A percentile compares a stretch with the other conserved stretches of the same genome.
Evolutionary conservation across 2,329 filamentous ascomycete genomes (phyloP).

Genomic region (Zasmidium angulare): DNA sequence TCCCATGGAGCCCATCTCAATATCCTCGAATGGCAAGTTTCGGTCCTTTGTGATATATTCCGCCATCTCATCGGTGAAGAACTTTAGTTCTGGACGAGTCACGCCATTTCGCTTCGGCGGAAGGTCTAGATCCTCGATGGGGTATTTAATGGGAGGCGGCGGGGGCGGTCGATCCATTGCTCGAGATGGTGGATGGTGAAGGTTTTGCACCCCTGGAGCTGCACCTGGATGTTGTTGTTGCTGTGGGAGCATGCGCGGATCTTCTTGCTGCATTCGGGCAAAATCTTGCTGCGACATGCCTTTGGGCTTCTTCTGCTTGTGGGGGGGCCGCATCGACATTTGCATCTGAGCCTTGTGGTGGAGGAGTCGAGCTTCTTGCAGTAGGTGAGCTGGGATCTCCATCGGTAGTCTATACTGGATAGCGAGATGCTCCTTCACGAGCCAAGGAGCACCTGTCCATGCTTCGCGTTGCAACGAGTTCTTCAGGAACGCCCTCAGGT

Average conservation of each 20-base stretch:
- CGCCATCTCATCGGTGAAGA: conserved; percentile 59
- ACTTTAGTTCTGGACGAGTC: conserved; percentile 74
- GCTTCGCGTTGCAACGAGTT: conserved; percentile 88
- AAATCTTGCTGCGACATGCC: conserved; percentile 22
- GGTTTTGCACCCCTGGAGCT: conserved; percentile 41
- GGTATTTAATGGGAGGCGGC: conserved; percentile 83
- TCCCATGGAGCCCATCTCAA: conserved; percentile 83
- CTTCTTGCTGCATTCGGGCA: conserved; percentile 22
- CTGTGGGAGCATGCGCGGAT: conserved; percentile 25
- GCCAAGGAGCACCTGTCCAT: conserved; percentile 95
- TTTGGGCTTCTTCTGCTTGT: conserved; percentile 24
- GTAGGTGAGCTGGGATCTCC: conserved; percentile 78
- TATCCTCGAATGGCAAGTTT: conserved; percentile 49
- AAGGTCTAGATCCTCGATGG: conserved; percentile 89
- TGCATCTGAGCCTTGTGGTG: conserved; percentile 27
- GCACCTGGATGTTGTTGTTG: conserved; percentile 36
- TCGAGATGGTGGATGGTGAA: conserved; percentile 19
- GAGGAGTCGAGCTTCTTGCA: conserved; percentile 68
- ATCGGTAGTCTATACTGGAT: conserved; percentile 81
- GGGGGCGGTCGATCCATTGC: conserved; percentile 52
- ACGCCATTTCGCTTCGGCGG: conserved; percentile 62
- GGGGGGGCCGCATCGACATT: conserved; percentile 25
- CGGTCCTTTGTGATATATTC: conserved; percentile 36
- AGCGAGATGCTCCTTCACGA: conserved; percentile 85
- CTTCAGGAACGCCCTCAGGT: conserved; percentile 90